These are phyloP conservation scores for Pneumocystis wakefieldiae DNA, from an alignment of 1,139 yeast species.

Conservation along the genomic window DNA sequence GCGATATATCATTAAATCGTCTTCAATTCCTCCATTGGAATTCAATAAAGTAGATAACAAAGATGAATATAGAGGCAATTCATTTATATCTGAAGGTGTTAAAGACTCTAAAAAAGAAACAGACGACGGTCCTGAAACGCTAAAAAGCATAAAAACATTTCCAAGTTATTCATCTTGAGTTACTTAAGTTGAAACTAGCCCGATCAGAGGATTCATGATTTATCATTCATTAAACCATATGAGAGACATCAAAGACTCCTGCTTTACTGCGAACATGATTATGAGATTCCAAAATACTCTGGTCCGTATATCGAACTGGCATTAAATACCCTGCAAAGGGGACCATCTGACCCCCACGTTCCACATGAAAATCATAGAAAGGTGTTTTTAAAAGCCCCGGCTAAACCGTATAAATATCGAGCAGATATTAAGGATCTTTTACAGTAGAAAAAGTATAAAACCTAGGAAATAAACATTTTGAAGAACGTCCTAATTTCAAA, in stretches of 20 bases:
- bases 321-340: constrained; percentile 88
- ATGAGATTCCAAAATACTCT: constrained; percentile 82
- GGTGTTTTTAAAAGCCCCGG: constrained; percentile 44
- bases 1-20: constrained; percentile 83
- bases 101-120: constrained; percentile 56
- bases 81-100: constrained; percentile 68
- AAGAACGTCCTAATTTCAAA: too few species aligned
- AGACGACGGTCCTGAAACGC: constrained; percentile 52
- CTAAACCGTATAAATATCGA: too few species aligned
- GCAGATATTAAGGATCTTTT: too few species aligned
- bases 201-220: background rate
- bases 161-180: background rate
- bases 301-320: constrained; percentile 74
- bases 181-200: background rate
- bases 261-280: constrained; percentile 80
- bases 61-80: constrained; percentile 42
- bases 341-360: constrained; percentile 76
- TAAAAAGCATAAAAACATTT: constrained; percentile 1
- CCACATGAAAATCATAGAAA: constrained; percentile 61
- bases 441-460: too few species aligned
- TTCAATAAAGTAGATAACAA: constrained; percentile 70
- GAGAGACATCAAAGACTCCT: constrained; percentile 91
- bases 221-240: constrained; percentile 73
- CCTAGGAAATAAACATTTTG: too few species aligned
- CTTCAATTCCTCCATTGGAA: constrained; percentile 59